phyloP scores from a whole-genome alignment of 148 eudicot genomes.

The Spergularia bocconei region DNA sequence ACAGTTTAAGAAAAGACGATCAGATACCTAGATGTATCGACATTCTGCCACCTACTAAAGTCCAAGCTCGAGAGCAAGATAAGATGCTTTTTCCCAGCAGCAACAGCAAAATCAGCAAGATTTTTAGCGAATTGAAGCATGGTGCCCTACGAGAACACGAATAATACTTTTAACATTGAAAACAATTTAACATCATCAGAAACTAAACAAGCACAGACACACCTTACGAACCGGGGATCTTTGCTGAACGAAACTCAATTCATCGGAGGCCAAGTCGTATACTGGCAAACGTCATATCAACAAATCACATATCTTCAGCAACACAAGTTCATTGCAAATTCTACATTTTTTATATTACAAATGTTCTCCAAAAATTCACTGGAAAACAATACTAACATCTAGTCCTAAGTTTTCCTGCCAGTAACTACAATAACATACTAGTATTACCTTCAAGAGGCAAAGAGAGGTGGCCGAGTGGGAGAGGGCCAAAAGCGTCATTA shows the following conservation, averaged over 20 bases:
- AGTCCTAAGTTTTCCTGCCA: too few relatives aligned
- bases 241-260: constrained; percentile 68
- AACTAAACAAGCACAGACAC: not conserved
- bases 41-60: constrained; percentile 75
- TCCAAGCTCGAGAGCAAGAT: constrained; percentile 91
- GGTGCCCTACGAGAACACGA: constrained; percentile 56
- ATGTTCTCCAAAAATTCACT: too few relatives aligned
- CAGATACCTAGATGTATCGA: constrained; percentile 85
- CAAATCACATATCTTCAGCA: not conserved
- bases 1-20: not conserved
- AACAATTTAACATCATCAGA: too few relatives aligned
- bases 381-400: too few relatives aligned
- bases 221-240: constrained; percentile 93
- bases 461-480: constrained; percentile 63
- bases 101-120: constrained; percentile 81
- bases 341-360: not conserved
- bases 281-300: constrained; percentile 46
- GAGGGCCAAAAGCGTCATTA: constrained; percentile 76
- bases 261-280: constrained; percentile 49
- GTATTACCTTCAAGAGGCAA: constrained; percentile 88
- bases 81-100: constrained; percentile 79
- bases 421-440: too few relatives aligned
- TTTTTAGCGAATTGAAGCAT: constrained; percentile 82
- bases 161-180: not conserved
- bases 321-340: not conserved